Percentiles rank a stretch among this genome's conserved stretches.
Evolutionary conservation across 2,329 filamentous ascomycete genomes (phyloP).

Genomic region (Metarhizium guizhouense): DNA sequence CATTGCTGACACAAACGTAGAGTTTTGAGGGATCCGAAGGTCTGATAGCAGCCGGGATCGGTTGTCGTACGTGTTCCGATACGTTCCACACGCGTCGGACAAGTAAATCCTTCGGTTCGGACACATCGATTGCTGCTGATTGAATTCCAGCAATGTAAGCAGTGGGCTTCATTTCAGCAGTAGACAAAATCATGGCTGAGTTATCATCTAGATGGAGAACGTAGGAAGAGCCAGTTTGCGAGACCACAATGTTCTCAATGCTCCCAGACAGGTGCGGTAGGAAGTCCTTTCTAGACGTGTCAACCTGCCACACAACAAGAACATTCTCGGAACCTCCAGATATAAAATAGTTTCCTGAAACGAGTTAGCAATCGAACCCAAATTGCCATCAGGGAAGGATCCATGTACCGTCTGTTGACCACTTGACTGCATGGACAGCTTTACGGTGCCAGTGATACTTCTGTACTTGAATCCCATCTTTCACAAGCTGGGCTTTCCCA

Average conservation of each 20-base stretch:
- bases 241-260: constrained; percentile 79
- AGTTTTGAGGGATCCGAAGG: constrained; percentile 55
- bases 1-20: constrained; percentile 58
- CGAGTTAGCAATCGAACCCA: constrained; percentile 18
- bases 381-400: not conserved
- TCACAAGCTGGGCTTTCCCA: constrained; percentile 27
- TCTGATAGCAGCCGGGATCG: constrained; percentile 53
- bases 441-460: constrained; percentile 88
- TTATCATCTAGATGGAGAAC: constrained; percentile 84
- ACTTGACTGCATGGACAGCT: constrained; percentile 76
- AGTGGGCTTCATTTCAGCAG: constrained; percentile 76
- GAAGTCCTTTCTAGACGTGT: constrained; percentile 73
- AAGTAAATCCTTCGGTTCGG: constrained; percentile 41
- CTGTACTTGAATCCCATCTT: constrained; percentile 46
- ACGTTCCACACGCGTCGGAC: constrained; percentile 43
- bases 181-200: constrained; percentile 82
- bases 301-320: constrained; percentile 86
- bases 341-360: constrained; percentile 77
- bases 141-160: constrained; percentile 81
- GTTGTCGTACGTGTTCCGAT: constrained; percentile 33
- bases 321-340: constrained; percentile 88
- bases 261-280: constrained; percentile 84
- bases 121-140: constrained; percentile 41
- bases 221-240: constrained; percentile 70
- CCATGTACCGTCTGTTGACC: constrained; percentile 74